phyloP scores from a whole-genome alignment of 768 basidiomycete species.

The Suillus luteus region DNA sequence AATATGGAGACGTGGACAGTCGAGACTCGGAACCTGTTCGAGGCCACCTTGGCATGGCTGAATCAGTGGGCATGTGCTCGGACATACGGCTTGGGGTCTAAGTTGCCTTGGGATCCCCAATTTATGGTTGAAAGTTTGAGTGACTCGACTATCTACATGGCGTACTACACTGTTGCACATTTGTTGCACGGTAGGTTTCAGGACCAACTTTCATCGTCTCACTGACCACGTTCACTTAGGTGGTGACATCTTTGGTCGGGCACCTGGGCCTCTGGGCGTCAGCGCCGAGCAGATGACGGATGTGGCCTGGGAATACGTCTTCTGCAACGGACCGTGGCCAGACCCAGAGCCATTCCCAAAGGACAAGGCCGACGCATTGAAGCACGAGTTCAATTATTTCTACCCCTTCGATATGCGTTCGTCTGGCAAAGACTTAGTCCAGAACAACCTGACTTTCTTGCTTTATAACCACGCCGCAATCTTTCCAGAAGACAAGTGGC shows the following conservation, averaged over 20 bases:
- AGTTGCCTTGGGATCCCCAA: slow-evolving; percentile 94
- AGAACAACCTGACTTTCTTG: slow-evolving; percentile 92
- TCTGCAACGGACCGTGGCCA: slow-evolving; percentile 79
- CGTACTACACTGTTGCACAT: slow-evolving; percentile 94
- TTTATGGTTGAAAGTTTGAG: slow-evolving; percentile 97
- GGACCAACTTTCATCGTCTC: neutral
- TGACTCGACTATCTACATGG: slow-evolving; percentile 98
- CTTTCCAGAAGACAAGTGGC: slow-evolving; percentile 88
- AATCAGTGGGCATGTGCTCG: slow-evolving; percentile 99
- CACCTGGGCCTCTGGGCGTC: slow-evolving; percentile 81
- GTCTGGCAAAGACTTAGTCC: slow-evolving; percentile 95
- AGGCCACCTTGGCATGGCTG: slow-evolving; percentile 91
- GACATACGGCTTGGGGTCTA: slow-evolving; percentile 93
- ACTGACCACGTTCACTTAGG: slow-evolving; percentile 38
- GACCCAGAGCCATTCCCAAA: slow-evolving; percentile 59
- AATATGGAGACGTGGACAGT: slow-evolving; percentile 87
- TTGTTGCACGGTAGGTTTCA: slow-evolving; percentile 76
- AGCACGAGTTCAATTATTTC: slow-evolving; percentile 93
- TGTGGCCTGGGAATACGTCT: slow-evolving; percentile 95
- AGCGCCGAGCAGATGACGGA: slow-evolving; percentile 93
- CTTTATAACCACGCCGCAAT: slow-evolving; percentile 95
- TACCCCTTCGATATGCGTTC: slow-evolving; percentile 98
- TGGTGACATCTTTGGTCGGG: slow-evolving; percentile 74
- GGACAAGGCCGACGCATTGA: slow-evolving; percentile 82
- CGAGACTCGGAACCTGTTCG: slow-evolving; percentile 94